Base-by-base conservation (phyloP, 2,329 filamentous ascomycete genomes). In the Venturia aucupariae region DNA sequence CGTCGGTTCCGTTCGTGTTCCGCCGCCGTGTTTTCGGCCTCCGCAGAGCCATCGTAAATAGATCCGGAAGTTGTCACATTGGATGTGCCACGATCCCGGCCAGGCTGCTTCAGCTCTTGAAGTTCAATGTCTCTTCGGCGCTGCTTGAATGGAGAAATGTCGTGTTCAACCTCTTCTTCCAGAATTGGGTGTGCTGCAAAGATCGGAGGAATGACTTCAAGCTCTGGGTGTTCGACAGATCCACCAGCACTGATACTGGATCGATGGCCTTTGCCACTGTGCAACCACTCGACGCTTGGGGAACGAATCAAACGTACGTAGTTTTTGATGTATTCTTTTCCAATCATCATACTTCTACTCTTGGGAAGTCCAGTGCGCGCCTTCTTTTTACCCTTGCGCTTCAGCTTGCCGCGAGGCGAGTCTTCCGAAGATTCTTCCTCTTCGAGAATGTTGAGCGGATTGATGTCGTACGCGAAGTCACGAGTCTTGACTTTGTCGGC, bases 161-260 rank as follows among this genome's bases (percentile, higher is more conserved):
- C 48, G 15, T 27, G n/a, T 3, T 61, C 55, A 32, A 44, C 27
- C 27, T 64, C 42, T 66, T 51, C 59, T 64, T 63, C 42, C 13
- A 64, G n/a, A 17, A 60, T 46, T 22, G 64, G 61, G 17, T n/a
- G 35, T 39, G 64, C 30, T 19, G 71, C 69, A 44, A 70, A 59
- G 15, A 77, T 69, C 8, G 75, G 70, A 3, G 78, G 74, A 38
- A 81, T 61, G 6, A 81, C 71, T 67, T 81, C 79, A 61, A 81
- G 70, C 63, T 81, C 79, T 0, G 79, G 79, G 65, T 77, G 74
- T 41, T 75, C 73, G 3, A 81, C 68, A n/a, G 71, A 73, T 1
- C 78, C 79, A 19, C 76, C 74, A 17, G 74, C 72, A 0, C 76
- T 70, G 17, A 79, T 72, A 0, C 75, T 77, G 46, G 75, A 78